Evolutionary conservation across 2,329 filamentous ascomycete genomes (phyloP).

Genomic region (Dichotomopilus funicola): DNA sequence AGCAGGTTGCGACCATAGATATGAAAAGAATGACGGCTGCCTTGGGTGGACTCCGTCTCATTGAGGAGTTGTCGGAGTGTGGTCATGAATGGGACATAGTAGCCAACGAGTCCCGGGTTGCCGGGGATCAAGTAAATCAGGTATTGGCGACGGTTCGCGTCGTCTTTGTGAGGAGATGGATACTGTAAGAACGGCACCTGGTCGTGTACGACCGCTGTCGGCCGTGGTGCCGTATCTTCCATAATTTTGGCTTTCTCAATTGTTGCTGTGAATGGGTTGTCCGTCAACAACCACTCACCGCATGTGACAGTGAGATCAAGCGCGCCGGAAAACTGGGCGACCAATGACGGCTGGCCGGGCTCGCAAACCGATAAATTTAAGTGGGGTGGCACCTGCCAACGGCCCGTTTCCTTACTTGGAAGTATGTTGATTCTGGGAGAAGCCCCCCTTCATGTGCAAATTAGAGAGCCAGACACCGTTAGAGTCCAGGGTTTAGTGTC

Average conservation of each 20-base stretch:
- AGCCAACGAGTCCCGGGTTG: constrained; percentile 69
- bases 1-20: constrained; percentile 52
- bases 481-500: too few relatives aligned
- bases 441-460: too few relatives aligned
- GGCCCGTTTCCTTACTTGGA: background rate
- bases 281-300: background rate
- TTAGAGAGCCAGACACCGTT: too few relatives aligned
- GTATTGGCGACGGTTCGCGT: constrained; percentile 8
- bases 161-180: constrained; percentile 7
- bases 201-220: background rate
- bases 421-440: too few relatives aligned
- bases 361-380: background rate
- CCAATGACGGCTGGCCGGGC: background rate
- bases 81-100: constrained; percentile 62
- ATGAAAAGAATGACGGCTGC: constrained; percentile 38
- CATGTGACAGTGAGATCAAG: background rate
- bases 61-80: constrained; percentile 50
- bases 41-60: constrained; percentile 28
- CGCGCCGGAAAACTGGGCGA: constrained; percentile 5
- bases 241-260: background rate
- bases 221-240: background rate
- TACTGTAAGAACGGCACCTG: constrained; percentile 15
- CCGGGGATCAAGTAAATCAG: constrained; percentile 70
- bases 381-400: constrained; percentile 2
- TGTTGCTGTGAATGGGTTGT: background rate